A percentile compares a stretch with the other conserved stretches of the same genome.
phyloP scores from a whole-genome alignment of 1,284 basidiomycete genomes.

The Phylloboletellus chloephorus region DNA sequence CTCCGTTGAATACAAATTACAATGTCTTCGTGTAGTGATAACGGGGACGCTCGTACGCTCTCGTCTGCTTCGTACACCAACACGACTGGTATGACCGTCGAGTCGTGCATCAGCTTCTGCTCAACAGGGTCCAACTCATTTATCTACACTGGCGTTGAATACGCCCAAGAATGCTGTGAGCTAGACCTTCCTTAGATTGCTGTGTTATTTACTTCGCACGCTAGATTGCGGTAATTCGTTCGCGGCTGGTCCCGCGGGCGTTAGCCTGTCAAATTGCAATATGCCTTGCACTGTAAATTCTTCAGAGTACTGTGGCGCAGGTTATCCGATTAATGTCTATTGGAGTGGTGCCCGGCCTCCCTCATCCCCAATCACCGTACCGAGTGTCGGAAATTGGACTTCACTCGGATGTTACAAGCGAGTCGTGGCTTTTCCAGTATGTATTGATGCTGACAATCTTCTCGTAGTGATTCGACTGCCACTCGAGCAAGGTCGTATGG shows the following conservation, averaged over 20 bases:
- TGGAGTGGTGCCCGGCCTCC: slow-evolving; percentile 55
- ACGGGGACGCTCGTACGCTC: slow-evolving; percentile 47
- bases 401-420: slow-evolving; percentile 19
- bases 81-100: slow-evolving; percentile 55
- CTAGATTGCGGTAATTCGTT: slow-evolving; percentile 60
- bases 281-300: slow-evolving; percentile 58
- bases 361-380: slow-evolving; percentile 44
- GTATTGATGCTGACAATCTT: not conserved
- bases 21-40: slow-evolving; percentile 39
- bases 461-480: slow-evolving; percentile 39
- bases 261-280: slow-evolving; percentile 51
- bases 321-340: slow-evolving; percentile 56
- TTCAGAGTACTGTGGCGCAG: slow-evolving; percentile 56
- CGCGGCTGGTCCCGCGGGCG: slow-evolving; percentile 41
- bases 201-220: slow-evolving; percentile 2
- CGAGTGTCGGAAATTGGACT: slow-evolving; percentile 23
- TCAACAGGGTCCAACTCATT: slow-evolving; percentile 38
- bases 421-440: not conserved
- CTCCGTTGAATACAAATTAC: slow-evolving; percentile 3
- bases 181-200: slow-evolving; percentile 1
- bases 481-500: slow-evolving; percentile 46
- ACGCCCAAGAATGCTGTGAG: slow-evolving; percentile 56
- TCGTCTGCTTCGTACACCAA: slow-evolving; percentile 40
- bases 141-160: slow-evolving; percentile 62
- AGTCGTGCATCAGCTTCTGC: slow-evolving; percentile 60